Conservation (phyloP, 441 rosid genomes). For the Gossypium schwendimanii region DNA sequence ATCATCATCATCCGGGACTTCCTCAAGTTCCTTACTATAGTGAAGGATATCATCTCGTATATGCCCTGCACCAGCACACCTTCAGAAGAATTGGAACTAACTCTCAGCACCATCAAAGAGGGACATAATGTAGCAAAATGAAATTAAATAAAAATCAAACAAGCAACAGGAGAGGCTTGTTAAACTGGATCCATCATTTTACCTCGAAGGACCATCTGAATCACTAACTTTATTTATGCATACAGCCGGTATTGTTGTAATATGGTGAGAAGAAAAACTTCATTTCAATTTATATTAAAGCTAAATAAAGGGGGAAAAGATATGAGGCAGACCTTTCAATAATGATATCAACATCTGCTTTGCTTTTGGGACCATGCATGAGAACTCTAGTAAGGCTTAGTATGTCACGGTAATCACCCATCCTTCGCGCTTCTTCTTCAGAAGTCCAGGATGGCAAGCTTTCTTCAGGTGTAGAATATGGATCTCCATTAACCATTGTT, state of each 20-base stretch:
- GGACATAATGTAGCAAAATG: neutral
- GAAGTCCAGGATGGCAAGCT: slow-evolving; percentile 45
- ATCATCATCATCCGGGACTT: slow-evolving; percentile 43
- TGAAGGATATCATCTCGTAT: slow-evolving; percentile 68
- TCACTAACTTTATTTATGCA: neutral
- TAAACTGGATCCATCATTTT: neutral
- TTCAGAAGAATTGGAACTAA: slow-evolving; percentile 20
- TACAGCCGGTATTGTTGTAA: neutral
- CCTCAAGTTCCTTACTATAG: slow-evolving; percentile 61
- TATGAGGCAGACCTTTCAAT: slow-evolving; percentile 48
- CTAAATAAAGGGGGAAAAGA: neutral
- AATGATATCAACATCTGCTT: slow-evolving; percentile 75
- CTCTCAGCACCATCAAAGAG: slow-evolving; percentile 20
- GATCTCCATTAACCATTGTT: slow-evolving; percentile 23
- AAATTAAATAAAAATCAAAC: neutral
- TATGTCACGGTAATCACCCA: slow-evolving; percentile 98
- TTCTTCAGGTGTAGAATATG: slow-evolving; percentile 30
- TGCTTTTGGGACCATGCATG: slow-evolving; percentile 84
- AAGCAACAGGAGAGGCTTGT: neutral
- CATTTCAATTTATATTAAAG: neutral
- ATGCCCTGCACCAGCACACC: slow-evolving; percentile 99
- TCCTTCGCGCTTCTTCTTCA: slow-evolving; percentile 68
- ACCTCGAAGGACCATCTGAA: neutral
- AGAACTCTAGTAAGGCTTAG: slow-evolving; percentile 94
- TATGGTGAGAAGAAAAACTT: neutral